These are phyloP conservation scores for Trichoderma gamsii DNA, from an alignment of 495 filamentous ascomycete genomes.

Conservation along the genomic window DNA sequence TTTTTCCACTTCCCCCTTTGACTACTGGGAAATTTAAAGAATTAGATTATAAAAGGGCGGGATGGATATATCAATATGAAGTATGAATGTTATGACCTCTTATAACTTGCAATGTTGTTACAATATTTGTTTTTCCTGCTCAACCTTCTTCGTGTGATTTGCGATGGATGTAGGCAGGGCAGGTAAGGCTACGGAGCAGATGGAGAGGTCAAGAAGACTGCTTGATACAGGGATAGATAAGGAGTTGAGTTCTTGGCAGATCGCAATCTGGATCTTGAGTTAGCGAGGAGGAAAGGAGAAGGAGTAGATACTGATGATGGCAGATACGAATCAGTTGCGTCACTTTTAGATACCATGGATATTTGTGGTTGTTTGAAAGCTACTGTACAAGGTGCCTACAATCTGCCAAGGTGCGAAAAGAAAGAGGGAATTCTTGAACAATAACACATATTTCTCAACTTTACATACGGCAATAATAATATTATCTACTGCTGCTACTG, in stretches of 20 bases:
- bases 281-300: background rate
- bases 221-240: background rate
- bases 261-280: conserved; percentile 1
- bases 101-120: background rate
- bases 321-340: too few relatives aligned
- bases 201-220: background rate
- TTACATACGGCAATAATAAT: too few relatives aligned
- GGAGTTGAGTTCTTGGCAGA: background rate
- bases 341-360: too few relatives aligned
- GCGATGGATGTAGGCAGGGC: too few relatives aligned
- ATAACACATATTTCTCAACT: too few relatives aligned
- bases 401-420: too few relatives aligned
- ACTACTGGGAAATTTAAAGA: background rate
- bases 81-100: background rate
- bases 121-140: background rate
- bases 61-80: background rate
- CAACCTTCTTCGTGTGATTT: background rate
- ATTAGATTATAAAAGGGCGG: background rate
- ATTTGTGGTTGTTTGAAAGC: too few relatives aligned
- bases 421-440: too few relatives aligned
- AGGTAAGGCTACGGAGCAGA: too few relatives aligned
- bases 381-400: too few relatives aligned
- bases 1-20: background rate
- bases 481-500: too few relatives aligned
- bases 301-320: background rate